Conservation (phyloP, 2,329 filamentous ascomycete genomes). For the Diaporthe sp. region DNA sequence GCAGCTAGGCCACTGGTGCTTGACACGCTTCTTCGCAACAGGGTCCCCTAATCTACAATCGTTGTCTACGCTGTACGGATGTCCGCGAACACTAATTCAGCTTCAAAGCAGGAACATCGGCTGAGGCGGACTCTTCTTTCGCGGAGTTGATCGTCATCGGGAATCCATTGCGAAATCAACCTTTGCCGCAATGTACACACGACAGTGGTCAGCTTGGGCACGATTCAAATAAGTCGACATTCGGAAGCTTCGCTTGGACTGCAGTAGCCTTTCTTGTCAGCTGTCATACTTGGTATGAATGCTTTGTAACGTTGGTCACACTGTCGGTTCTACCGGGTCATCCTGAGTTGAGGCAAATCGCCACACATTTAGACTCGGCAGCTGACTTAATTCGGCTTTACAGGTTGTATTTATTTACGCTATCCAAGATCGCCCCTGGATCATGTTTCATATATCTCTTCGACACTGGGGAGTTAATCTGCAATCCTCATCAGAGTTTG, state of each 20-base stretch:
- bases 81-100: not conserved
- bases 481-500: not conserved
- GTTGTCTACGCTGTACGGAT: not conserved
- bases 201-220: no score
- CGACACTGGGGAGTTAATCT: fast-evolving
- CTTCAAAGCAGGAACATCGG: not conserved
- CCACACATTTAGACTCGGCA: not conserved
- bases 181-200: no score
- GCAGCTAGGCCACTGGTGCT: no score
- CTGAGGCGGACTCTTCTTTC: not conserved
- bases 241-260: no score
- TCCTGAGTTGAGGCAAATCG: not conserved
- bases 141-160: no score
- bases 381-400: not conserved
- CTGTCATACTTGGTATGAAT: not conserved
- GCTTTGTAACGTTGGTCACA: no score
- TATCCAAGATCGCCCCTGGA: no score
- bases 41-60: no score
- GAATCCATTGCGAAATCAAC: not conserved
- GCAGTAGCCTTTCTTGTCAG: fast-evolving
- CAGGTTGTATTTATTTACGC: not conserved
- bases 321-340: not conserved
- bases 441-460: no score
- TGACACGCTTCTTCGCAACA: not conserved
- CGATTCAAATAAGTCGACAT: not conserved